These are phyloP conservation scores for Pseudomassariella vexata DNA, from an alignment of 2,329 filamentous ascomycete genomes.

Conservation along the genomic window DNA sequence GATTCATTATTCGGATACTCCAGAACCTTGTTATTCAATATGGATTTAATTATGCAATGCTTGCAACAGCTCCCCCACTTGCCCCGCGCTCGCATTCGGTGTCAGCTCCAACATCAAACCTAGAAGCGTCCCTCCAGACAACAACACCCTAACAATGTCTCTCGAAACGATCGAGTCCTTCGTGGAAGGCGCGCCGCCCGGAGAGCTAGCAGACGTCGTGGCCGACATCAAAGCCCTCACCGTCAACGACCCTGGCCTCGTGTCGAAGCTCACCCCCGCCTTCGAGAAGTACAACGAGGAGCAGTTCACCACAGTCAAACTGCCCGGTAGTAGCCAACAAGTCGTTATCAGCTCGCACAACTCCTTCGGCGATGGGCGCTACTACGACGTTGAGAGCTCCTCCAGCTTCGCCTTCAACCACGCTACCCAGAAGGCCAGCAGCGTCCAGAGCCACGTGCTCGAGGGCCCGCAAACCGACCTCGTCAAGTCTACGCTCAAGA, in stretches of 20 bases:
- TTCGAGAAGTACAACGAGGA: conserved; percentile 95
- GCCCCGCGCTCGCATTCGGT: too few species aligned
- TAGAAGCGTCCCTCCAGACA: background rate
- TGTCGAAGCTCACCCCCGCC: conserved; percentile 70
- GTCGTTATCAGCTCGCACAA: conserved; percentile 87
- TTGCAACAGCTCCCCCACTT: too few species aligned
- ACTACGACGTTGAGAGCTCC: conserved; percentile 84
- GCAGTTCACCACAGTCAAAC: conserved; percentile 82
- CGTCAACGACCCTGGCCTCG: conserved; percentile 58
- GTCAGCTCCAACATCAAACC: too few species aligned
- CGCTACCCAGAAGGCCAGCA: conserved; percentile 76
- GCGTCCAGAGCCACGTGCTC: conserved; percentile 69
- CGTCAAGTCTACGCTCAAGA: conserved; percentile 79
- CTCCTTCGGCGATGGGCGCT: conserved; percentile 70
- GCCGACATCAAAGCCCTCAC: conserved; percentile 89
- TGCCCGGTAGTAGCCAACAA: conserved; percentile 77
- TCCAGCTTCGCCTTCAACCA: conserved; percentile 90
- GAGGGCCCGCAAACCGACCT: conserved; percentile 74
- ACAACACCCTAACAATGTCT: conserved; percentile 11
- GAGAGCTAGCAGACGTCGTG: conserved; percentile 89
- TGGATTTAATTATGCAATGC: too few species aligned
- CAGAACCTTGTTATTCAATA: too few species aligned
- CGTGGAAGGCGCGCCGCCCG: conserved; percentile 88
- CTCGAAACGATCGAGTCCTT: conserved; percentile 72
- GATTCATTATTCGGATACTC: too few species aligned